Base-by-base conservation (phyloP, 164 flowering plant genomes). In the Magnolia kwangsiensis region DNA sequence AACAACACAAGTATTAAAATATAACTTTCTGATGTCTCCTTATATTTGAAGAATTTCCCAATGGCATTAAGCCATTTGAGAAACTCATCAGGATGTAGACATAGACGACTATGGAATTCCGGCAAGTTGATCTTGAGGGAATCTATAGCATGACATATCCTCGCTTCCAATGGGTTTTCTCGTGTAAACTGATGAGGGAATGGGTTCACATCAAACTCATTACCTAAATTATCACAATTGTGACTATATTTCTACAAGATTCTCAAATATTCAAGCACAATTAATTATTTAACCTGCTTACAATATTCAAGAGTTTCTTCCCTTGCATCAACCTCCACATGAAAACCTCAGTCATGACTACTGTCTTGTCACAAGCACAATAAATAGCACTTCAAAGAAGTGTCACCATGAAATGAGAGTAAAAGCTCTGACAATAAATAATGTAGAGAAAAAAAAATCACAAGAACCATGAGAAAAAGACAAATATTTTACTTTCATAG, bases 1-100 rank as follows among this genome's bases (percentile, higher is more conserved):
- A 6, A 37, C 0, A 37, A 37, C 27, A 67, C 45, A 29, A 23
- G 70, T 23, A 1, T 67, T 27, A 67, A 4, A 18, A 0, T 8
- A 19, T 23, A 23, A 14, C 7, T 13, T 29, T 67, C 0, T 9
- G 5, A 8, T 18, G 24, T 67, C 23, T 23, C 24, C 24, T 20
- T 67, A 23, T 20, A 67, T 7, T 67, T 21, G 24, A 67, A 67
- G 70, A 67, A 67, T 29, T 20, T 67, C 70, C 24, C 70, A 67
- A 23, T 67, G 24, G 70, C 29, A 67, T 3, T 67, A 23, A 67
- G 1, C 70, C 45, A 67, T 23, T 67, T 23, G 13, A 67, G 70
- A 67, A 24, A 67, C 70, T 67, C 70, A 11, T 67, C 70, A 23
- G 29, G 19, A 11, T 67, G 70, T 19, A 20, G 45, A 5, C 45